phyloP scores from a whole-genome alignment of 2,329 filamentous ascomycete genomes.

The Trematosphaeria pertusa region DNA sequence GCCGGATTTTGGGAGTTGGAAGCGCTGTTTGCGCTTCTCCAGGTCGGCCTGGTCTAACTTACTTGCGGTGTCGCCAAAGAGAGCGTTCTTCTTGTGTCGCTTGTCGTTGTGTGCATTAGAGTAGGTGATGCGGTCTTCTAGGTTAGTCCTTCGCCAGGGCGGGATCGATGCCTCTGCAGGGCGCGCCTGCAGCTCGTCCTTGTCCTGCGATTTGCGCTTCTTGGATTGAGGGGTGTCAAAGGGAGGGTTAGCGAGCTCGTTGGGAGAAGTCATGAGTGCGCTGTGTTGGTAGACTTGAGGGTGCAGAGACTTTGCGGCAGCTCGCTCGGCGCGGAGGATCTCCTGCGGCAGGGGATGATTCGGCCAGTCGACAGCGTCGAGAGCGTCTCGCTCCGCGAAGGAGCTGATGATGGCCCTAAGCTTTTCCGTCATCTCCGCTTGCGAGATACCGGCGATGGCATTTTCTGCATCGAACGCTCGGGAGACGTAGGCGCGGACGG shows the following conservation, averaged over 20 bases:
- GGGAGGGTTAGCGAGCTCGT: conserved; percentile 38
- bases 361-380: conserved; percentile 83
- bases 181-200: conserved; percentile 58
- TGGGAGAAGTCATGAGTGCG: conserved; percentile 38
- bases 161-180: conserved; percentile 60
- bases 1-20: conserved; percentile 64
- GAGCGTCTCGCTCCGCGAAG: conserved; percentile 74
- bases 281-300: conserved; percentile 6
- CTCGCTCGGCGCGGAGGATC: conserved; percentile 72
- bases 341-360: conserved; percentile 83
- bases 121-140: conserved; percentile 78
- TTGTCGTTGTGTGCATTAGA: conserved; percentile 55
- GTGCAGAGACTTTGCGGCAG: conserved; percentile 36
- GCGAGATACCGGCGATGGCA: conserved; percentile 51
- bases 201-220: conserved; percentile 81
- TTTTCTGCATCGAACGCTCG: conserved; percentile 83
- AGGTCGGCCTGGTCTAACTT: conserved; percentile 87
- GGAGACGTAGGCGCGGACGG: conserved; percentile 88
- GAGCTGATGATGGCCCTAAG: conserved; percentile 85
- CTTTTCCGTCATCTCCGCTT: conserved; percentile 78
- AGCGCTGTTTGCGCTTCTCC: conserved; percentile 89
- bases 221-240: conserved; percentile 63
- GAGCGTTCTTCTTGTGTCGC: conserved; percentile 55
- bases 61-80: conserved; percentile 68
- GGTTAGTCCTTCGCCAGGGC: conserved; percentile 78